phyloP scores from a whole-genome alignment of 2,329 filamentous ascomycete species.

The Mycosphaerella sp. region DNA sequence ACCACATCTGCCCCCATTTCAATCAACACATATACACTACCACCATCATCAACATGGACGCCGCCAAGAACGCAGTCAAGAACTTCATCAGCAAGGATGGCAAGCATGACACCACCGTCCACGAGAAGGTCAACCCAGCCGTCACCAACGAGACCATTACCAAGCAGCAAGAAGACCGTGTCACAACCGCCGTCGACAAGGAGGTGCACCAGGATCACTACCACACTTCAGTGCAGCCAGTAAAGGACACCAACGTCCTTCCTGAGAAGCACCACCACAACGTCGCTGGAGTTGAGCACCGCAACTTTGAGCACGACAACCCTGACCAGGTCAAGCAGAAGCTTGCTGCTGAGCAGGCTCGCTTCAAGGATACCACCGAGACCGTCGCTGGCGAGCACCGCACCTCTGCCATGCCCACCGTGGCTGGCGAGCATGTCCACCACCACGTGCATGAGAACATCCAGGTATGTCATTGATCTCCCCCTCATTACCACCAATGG shows the following conservation, averaged over 20 bases:
- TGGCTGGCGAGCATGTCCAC: constrained; percentile 59
- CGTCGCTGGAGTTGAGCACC: constrained; percentile 53
- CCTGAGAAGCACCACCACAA: constrained; percentile 61
- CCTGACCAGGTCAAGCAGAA: constrained; percentile 42
- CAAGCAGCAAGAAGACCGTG: constrained; percentile 54
- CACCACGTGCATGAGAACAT: constrained; percentile 63
- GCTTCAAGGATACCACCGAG: constrained; percentile 49
- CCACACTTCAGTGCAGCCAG: constrained; percentile 63
- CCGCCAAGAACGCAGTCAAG: constrained; percentile 57
- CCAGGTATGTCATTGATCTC: background rate
- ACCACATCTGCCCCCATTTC: background rate
- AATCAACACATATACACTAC: background rate
- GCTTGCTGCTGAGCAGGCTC: constrained; percentile 49
- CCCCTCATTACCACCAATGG: background rate
- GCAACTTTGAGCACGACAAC: constrained; percentile 56
- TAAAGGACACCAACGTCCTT: constrained; percentile 50
- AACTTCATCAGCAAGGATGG: constrained; percentile 56
- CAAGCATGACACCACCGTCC: constrained; percentile 64
- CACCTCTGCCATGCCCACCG: constrained; percentile 42
- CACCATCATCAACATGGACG: constrained; percentile 49
- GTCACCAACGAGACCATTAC: constrained; percentile 42
- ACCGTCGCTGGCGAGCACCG: constrained; percentile 47
- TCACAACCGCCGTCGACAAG: constrained; percentile 56
- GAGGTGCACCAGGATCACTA: constrained; percentile 69
- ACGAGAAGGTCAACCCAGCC: constrained; percentile 55